These are phyloP conservation scores for Solanum sparsipilum DNA, from an alignment of 257 asterid genomes.

Conservation along the genomic window DNA sequence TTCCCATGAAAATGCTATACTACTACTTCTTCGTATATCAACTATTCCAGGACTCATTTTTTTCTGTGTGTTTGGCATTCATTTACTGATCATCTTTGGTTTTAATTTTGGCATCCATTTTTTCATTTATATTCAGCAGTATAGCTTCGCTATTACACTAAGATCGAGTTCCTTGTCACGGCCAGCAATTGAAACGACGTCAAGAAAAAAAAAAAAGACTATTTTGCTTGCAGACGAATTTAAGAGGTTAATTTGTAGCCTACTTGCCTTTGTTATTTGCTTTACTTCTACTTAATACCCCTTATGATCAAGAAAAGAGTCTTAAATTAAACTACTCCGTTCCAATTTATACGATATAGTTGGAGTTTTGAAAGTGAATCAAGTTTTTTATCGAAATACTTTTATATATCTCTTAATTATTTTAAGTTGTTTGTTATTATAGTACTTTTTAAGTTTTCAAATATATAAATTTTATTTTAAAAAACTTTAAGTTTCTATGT, in stretches of 20 bases:
- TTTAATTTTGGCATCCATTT: neutral
- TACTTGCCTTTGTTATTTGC: neutral
- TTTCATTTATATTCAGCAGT: neutral
- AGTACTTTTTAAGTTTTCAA: too few relatives aligned
- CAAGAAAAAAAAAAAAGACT: neutral
- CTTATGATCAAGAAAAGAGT: neutral
- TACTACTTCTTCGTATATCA: constrained; percentile 18
- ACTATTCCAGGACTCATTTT: constrained; percentile 35
- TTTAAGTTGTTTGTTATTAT: too few relatives aligned
- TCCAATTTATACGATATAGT: neutral
- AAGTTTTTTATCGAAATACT: too few relatives aligned
- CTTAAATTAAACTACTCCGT: neutral
- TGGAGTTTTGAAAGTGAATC: too few relatives aligned
- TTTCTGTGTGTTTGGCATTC: neutral
- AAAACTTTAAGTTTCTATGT: too few relatives aligned
- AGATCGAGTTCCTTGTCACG: neutral
- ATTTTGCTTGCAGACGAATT: neutral
- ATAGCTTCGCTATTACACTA: neutral
- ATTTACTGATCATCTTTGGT: neutral
- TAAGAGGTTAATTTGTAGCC: neutral
- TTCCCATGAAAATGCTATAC: constrained; percentile 75
- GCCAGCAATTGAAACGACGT: neutral
- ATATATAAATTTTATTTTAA: too few relatives aligned
- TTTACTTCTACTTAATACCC: neutral
- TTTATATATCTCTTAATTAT: too few relatives aligned